phyloP scores from a whole-genome alignment of 768 basidiomycete genomes.

The Nidula microcarpa region DNA sequence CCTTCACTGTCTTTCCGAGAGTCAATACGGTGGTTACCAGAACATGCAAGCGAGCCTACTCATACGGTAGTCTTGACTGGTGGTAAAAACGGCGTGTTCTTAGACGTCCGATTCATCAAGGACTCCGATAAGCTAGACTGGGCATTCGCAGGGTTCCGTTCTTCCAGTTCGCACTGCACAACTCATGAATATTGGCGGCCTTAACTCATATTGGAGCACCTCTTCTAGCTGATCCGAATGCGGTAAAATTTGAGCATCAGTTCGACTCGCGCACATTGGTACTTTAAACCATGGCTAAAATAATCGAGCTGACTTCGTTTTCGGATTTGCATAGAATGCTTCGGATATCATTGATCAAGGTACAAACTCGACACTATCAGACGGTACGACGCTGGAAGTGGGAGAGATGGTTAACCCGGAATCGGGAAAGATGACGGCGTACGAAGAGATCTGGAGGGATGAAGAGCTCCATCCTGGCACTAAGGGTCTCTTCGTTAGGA shows the following conservation, averaged over 20 bases:
- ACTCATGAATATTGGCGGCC: not conserved
- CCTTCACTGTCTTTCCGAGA: not conserved
- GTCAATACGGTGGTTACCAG: slow-evolving; percentile 32
- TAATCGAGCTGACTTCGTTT: not conserved
- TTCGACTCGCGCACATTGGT: slow-evolving; percentile 29
- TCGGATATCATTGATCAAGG: slow-evolving; percentile 16
- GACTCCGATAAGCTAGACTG: slow-evolving; percentile 24
- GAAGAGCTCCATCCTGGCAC: slow-evolving; percentile 11
- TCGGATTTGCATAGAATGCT: not conserved
- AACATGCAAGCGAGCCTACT: slow-evolving; percentile 26
- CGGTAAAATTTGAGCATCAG: slow-evolving; percentile 21
- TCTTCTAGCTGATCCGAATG: slow-evolving; percentile 10
- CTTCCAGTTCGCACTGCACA: not conserved
- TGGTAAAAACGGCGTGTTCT: slow-evolving; percentile 21
- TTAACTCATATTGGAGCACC: not conserved
- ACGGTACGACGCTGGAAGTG: slow-evolving; percentile 23
- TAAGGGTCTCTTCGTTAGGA: slow-evolving; percentile 9
- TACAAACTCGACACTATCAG: slow-evolving; percentile 16
- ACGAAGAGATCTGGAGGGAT: slow-evolving; percentile 30
- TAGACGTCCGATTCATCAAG: slow-evolving; percentile 32
- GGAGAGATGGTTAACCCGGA: slow-evolving; percentile 30
- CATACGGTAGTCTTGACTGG: slow-evolving; percentile 30
- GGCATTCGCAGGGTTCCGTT: slow-evolving; percentile 35
- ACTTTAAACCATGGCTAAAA: not conserved
- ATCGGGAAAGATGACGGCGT: slow-evolving; percentile 19